phyloP scores from a whole-genome alignment of 2,329 filamentous ascomycete species.

The Berkeleyomyces rouxiae region DNA sequence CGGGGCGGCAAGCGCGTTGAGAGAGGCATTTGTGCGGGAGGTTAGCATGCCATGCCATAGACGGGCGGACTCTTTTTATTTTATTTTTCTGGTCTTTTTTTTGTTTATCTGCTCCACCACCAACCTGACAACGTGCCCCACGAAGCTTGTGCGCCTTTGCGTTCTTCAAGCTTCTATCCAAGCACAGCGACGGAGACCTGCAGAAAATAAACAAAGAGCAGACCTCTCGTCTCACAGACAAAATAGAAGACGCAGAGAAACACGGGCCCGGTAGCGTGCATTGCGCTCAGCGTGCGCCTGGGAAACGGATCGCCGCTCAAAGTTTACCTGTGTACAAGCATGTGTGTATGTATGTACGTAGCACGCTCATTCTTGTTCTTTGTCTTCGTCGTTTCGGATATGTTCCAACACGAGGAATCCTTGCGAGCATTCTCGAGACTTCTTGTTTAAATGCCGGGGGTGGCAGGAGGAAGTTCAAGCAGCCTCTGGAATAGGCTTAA shows the following conservation, averaged over 20 bases:
- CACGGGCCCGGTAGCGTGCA: neutral
- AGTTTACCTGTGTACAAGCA: too few species aligned
- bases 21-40: neutral
- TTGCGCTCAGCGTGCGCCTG: neutral
- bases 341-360: too few species aligned
- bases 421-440: neutral
- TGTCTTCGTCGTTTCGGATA: neutral
- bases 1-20: neutral
- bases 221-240: neutral
- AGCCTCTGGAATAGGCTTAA: neutral
- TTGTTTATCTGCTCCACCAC: neutral
- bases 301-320: too few species aligned
- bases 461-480: neutral
- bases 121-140: neutral
- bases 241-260: neutral
- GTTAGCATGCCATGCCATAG: neutral
- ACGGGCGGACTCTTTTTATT: neutral
- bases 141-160: neutral
- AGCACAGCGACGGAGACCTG: neutral
- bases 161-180: neutral
- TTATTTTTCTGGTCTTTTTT: too few species aligned
- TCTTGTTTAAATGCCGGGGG: too few species aligned
- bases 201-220: neutral
- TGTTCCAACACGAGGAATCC: neutral
- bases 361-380: neutral